A percentile compares a stretch with the other conserved stretches of the same genome.
phyloP scores from a whole-genome alignment of 2,329 filamentous ascomycete species.

The Xylaria sp. region DNA sequence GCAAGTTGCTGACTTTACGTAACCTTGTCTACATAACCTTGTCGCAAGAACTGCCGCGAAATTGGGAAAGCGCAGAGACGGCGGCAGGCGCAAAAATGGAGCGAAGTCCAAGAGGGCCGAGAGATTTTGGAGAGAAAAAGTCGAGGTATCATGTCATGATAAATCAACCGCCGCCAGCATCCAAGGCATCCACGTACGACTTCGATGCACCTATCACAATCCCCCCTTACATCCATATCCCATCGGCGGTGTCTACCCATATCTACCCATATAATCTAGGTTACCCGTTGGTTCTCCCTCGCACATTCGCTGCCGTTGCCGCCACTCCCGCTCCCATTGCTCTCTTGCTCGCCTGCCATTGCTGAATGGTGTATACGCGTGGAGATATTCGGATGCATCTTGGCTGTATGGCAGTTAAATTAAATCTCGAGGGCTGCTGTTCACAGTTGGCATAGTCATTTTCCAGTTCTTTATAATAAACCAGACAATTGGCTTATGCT shows the following conservation, averaged over 20 bases:
- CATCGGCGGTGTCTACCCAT: neutral
- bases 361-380: neutral
- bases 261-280: neutral
- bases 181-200: neutral
- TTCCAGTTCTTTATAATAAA: neutral
- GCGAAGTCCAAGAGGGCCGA: conserved; percentile 16
- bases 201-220: conserved; percentile 7
- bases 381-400: neutral
- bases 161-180: conserved; percentile 8
- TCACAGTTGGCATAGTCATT: conserved; percentile 3
- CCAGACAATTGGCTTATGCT: neutral
- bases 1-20: too few species aligned
- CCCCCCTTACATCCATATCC: neutral
- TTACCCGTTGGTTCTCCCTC: conserved; percentile 6
- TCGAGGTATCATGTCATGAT: conserved; percentile 30
- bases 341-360: neutral
- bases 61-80: conserved; percentile 2
- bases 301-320: neutral
- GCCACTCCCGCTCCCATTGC: neutral
- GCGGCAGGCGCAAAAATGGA: neutral
- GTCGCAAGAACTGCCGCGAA: conserved; percentile 6
- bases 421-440: neutral
- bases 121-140: conserved; percentile 15
- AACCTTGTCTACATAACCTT: too few species aligned
- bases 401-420: neutral